phyloP scores from a whole-genome alignment of 1,139 yeast species.

The Arxiozyma slooffiae region DNA sequence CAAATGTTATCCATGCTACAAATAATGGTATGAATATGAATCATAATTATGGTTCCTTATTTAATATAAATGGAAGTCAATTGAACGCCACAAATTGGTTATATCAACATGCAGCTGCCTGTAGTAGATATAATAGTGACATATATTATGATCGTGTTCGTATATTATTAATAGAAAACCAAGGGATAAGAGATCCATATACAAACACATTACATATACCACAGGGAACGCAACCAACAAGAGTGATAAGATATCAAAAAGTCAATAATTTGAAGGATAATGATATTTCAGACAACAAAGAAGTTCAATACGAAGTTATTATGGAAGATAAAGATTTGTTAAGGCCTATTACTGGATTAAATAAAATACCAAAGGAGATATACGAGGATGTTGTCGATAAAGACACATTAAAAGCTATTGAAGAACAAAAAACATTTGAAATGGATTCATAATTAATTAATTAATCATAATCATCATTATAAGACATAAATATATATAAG shows the following conservation, averaged over 20 bases:
- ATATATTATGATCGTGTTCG: slow-evolving; percentile 52
- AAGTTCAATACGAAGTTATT: slow-evolving; percentile 38
- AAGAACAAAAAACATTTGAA: slow-evolving; percentile 57
- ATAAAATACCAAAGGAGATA: slow-evolving; percentile 45
- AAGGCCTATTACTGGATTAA: slow-evolving; percentile 51
- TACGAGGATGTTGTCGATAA: slow-evolving; percentile 51
- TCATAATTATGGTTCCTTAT: slow-evolving; percentile 21
- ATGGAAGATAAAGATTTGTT: slow-evolving; percentile 40
- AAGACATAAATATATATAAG: background rate
- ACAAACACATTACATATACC: slow-evolving; percentile 75
- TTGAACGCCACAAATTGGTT: slow-evolving; percentile 75
- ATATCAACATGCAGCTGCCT: slow-evolving; percentile 71
- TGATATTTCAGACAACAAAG: slow-evolving; percentile 9
- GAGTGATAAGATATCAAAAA: slow-evolving; percentile 32
- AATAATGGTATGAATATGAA: background rate
- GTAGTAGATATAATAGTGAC: slow-evolving; percentile 57
- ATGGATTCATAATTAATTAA: slow-evolving; percentile 2
- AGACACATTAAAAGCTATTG: slow-evolving; percentile 50
- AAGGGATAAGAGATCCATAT: slow-evolving; percentile 70
- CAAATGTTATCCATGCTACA: background rate
- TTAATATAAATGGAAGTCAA: slow-evolving; percentile 22
- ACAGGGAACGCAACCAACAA: slow-evolving; percentile 60
- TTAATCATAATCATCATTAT: too few species aligned
- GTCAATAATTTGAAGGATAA: slow-evolving; percentile 13
- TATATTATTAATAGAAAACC: slow-evolving; percentile 34